Conservation (phyloP, 1,139 yeast species). For the Spencermartinsiella ligniputridi region DNA sequence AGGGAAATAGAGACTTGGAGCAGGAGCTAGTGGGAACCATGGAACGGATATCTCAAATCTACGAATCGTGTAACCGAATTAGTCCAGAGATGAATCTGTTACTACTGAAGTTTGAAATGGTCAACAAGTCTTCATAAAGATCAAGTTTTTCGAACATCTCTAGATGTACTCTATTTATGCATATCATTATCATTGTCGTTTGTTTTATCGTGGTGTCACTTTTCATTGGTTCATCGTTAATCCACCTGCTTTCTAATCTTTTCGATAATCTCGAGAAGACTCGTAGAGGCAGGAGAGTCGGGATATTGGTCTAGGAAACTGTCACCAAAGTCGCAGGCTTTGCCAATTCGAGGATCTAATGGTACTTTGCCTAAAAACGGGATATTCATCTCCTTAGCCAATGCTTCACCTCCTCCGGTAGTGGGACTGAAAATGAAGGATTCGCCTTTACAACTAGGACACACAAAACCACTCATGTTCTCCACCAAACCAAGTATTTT, state of each 20-base stretch:
- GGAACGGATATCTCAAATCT: neutral
- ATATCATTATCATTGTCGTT: too few relatives aligned
- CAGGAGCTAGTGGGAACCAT: neutral
- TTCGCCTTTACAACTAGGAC: slow-evolving; percentile 90
- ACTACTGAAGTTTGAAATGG: slow-evolving; percentile 9
- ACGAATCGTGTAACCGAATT: neutral
- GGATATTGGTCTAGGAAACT: slow-evolving; percentile 75
- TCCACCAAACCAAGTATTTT: slow-evolving; percentile 86
- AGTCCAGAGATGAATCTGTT: slow-evolving; percentile 10
- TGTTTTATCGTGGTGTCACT: too few relatives aligned
- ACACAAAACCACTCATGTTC: slow-evolving; percentile 97
- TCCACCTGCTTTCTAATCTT: slow-evolving; percentile 12
- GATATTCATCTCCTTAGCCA: slow-evolving; percentile 73
- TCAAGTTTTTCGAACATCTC: too few relatives aligned
- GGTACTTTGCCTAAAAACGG: slow-evolving; percentile 91
- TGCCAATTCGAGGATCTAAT: slow-evolving; percentile 90
- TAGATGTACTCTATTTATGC: too few relatives aligned
- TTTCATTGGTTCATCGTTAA: too few relatives aligned
- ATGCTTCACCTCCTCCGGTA: slow-evolving; percentile 89
- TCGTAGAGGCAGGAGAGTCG: slow-evolving; percentile 89
- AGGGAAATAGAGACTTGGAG: neutral
- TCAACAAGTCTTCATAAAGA: too few relatives aligned
- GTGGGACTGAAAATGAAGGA: slow-evolving; percentile 90
- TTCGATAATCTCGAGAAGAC: slow-evolving; percentile 73
- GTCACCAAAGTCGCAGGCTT: slow-evolving; percentile 83